Evolutionary conservation across 495 filamentous ascomycete species (phyloP), one percentile per base, ranked within the genome.

Genomic region (Talaromyces wortmannii): DNA sequence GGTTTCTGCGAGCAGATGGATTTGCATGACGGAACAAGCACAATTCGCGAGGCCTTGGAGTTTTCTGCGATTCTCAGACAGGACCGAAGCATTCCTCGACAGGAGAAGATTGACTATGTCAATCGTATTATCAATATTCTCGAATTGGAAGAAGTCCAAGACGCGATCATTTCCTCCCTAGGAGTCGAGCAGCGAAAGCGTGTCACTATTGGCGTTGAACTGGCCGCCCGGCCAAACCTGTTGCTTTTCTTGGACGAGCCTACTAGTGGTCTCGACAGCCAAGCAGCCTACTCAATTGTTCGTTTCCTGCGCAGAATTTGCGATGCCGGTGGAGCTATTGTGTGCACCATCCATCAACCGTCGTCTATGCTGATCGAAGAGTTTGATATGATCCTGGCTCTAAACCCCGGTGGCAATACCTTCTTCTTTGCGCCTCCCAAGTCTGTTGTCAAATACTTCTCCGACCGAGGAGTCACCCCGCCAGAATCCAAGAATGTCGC

Each of bases 1-100:
- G 91, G 91, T 31, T 95, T 89, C 69, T 90, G 88, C 59, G 83
- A 95, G 65, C 91, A 96, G 67, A 88, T 88, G 73, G 91, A 96
- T 71, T 61, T 95, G 16, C 91, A 95, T 64, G 84, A 87, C 56
- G 71, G 70, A 12, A 85, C 83, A 11, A 71, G 82, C 13, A 88
- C 84, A 0, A 81, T 88, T 45, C 74, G 82, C 15, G 84, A 88
- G 63, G 84, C 84, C 3, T 73, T 88, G 30, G 80, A 83, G 50
- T 88, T 88, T 64, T 86, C 83, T 0, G 84, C 84, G 12, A 73
- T 84, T 18, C 75, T 87, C 43, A 78, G 84, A 50, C 84, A 88
- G 61, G 76, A 82, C 31, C 62, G 74, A 1, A 66, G 63, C 8
- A 72, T 71, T 5, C 69, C 84, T 0, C 63, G 63, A 6, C 58